These are phyloP conservation scores for barley (Hordeum vulgare) DNA, from an alignment of 176 grass and related monocot genomes.

Conservation along the genomic window MorexV3_pseudomolecules_assembly NC_058520.1:611606238-611606737, in stretches of 20 bases:
- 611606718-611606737: background rate
- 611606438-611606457: background rate
- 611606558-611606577: background rate
- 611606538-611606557: background rate
- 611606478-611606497: background rate
- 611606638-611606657: background rate
- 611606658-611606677: background rate
- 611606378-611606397: background rate
- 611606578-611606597: background rate
- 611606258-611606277: background rate
- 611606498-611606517: background rate
- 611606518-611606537: background rate
- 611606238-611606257: background rate
- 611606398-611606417: background rate
- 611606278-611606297: background rate
- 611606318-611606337: background rate
- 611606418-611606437: background rate
- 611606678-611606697: constrained; percentile 6
- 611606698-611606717: constrained; percentile 7
- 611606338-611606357: background rate
- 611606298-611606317: background rate
- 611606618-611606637: background rate
- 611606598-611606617: background rate
- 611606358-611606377: background rate
- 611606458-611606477: background rate